phyloP scores from a whole-genome alignment of 495 filamentous ascomycete species.

The Penicillium ucsense region DNA sequence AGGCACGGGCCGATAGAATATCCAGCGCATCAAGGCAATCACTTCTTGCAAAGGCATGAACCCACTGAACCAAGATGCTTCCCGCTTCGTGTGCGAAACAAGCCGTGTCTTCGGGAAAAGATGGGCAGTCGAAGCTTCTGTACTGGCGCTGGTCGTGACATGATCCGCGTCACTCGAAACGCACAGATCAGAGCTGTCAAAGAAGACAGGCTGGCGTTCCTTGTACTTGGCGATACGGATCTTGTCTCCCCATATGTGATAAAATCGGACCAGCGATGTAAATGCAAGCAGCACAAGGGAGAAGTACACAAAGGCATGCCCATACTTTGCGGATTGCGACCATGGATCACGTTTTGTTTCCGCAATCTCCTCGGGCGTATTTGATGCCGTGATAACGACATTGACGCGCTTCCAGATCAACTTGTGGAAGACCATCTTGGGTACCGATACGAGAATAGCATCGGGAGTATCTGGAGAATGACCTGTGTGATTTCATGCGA shows the following conservation, averaged over 20 bases:
- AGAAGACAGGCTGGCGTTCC: conserved; percentile 50
- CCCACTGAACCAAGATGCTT: conserved; percentile 59
- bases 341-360: conserved; percentile 73
- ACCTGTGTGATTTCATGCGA: background rate
- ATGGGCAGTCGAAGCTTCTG: conserved; percentile 54
- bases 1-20: conserved; percentile 79
- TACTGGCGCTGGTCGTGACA: conserved; percentile 56
- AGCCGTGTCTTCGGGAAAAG: conserved; percentile 60
- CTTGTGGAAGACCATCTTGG: conserved; percentile 12
- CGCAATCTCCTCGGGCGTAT: conserved; percentile 58
- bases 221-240: conserved; percentile 75
- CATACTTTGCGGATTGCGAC: conserved; percentile 75
- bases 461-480: background rate
- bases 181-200: conserved; percentile 26
- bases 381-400: conserved; percentile 60
- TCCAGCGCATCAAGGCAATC: conserved; percentile 68
- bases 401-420: conserved; percentile 61
- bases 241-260: conserved; percentile 81
- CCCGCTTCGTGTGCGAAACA: conserved; percentile 34
- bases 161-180: conserved; percentile 54
- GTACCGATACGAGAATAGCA: background rate
- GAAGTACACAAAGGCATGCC: conserved; percentile 81
- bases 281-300: conserved; percentile 57
- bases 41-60: conserved; percentile 62
- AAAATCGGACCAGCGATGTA: conserved; percentile 57